Evolutionary conservation across 805 yeast genomes (phyloP).

Genomic region (Cephaloascus fragrans): DNA sequence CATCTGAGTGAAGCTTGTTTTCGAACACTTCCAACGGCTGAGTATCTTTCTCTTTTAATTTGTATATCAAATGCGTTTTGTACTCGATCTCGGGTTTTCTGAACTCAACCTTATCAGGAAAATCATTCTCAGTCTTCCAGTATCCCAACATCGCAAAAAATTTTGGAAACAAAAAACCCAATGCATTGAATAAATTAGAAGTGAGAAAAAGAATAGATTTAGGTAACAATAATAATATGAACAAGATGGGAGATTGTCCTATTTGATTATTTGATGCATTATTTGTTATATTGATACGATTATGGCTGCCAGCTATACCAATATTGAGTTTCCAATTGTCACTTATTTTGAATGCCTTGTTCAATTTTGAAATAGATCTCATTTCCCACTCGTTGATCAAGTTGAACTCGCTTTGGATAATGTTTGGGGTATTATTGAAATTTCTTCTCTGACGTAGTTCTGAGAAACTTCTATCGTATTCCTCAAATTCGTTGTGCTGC

Average conservation of each 20-base stretch:
- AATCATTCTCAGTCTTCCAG: conserved; percentile 8
- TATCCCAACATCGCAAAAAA: not conserved
- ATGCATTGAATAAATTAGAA: conserved; percentile 18
- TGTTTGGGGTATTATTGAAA: not conserved
- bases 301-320: no score
- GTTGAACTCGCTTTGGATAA: not conserved
- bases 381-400: not conserved
- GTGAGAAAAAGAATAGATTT: conserved; percentile 33
- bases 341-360: conserved; percentile 28
- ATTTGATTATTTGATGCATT: not conserved
- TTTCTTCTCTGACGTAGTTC: not conserved
- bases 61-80: conserved; percentile 2
- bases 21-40: no score
- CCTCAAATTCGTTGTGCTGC: not conserved
- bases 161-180: conserved; percentile 11
- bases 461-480: no score
- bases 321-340: conserved; percentile 32
- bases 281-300: no score
- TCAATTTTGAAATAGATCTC: conserved; percentile 22
- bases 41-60: conserved; percentile 7
- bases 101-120: conserved; percentile 10
- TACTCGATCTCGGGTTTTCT: not conserved
- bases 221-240: conserved; percentile 48
- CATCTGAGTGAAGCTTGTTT: not conserved
- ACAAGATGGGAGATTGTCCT: conserved; percentile 26